A percentile compares a stretch with the other conserved stretches of the same genome.
Conservation (phyloP, 345 rosid species). For the Excoecaria cochinchinensis region DNA sequence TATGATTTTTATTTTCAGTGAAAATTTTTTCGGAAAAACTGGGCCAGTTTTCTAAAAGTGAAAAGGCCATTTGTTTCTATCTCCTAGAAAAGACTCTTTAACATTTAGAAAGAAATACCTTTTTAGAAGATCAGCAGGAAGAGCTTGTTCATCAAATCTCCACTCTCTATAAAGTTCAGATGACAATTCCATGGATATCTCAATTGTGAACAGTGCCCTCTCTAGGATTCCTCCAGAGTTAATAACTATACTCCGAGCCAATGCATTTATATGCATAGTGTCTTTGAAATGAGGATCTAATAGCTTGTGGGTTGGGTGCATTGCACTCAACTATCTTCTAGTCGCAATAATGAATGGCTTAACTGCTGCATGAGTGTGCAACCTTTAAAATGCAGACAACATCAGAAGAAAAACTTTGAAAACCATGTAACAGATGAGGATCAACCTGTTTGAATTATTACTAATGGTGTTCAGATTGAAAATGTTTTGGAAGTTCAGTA, state of each 20-base stretch:
- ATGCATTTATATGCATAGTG: slow-evolving; percentile 62
- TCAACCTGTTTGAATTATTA: neutral
- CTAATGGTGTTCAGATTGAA: neutral
- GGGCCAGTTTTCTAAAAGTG: too few relatives aligned
- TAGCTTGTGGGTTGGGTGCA: slow-evolving; percentile 63
- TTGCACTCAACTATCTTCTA: slow-evolving; percentile 56
- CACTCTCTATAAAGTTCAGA: slow-evolving; percentile 55
- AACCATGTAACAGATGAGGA: neutral
- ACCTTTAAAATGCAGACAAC: slow-evolving; percentile 37
- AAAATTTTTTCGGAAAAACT: too few relatives aligned
- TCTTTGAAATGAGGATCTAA: slow-evolving; percentile 70
- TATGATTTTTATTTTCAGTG: too few relatives aligned
- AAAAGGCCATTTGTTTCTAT: neutral
- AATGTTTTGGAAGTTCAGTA: neutral
- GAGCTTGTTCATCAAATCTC: slow-evolving; percentile 65
- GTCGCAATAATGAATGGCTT: slow-evolving; percentile 76
- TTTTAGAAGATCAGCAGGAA: slow-evolving; percentile 52
- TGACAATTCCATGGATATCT: slow-evolving; percentile 53
- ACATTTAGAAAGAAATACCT: slow-evolving; percentile 32
- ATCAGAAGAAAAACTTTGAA: neutral
- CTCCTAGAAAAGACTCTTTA: neutral
- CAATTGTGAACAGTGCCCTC: slow-evolving; percentile 43
- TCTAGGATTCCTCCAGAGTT: slow-evolving; percentile 62
- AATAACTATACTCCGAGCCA: slow-evolving; percentile 44
- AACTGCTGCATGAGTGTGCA: slow-evolving; percentile 63